Evolutionary conservation across 2,329 filamentous ascomycete species (phyloP).

Genomic region (Diaporthe vaccinii): DNA sequence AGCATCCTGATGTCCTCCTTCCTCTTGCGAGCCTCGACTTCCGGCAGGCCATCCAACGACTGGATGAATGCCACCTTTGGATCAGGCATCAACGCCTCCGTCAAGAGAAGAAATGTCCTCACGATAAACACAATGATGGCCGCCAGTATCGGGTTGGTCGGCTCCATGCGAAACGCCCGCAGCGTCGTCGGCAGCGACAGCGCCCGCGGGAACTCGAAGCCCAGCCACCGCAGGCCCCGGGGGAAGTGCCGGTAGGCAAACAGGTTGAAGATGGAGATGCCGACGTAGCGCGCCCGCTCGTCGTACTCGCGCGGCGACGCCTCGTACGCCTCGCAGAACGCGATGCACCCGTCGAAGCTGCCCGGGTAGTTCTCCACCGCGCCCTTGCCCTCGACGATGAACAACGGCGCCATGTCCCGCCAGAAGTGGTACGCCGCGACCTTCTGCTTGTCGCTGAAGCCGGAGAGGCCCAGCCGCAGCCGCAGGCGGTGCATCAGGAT

Average conservation of each 20-base stretch:
- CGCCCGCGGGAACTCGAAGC: constrained; percentile 2
- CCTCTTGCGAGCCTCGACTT: neutral
- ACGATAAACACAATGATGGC: neutral
- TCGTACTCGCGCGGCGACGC: neutral
- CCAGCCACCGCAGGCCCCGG: neutral
- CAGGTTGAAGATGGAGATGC: constrained; percentile 12
- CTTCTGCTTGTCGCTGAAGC: neutral
- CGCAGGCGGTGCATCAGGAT: constrained; percentile 23
- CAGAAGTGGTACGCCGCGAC: constrained; percentile 17
- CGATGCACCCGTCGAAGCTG: neutral
- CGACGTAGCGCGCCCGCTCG: constrained; percentile 10
- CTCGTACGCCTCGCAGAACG: constrained; percentile 20
- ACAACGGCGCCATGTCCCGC: constrained; percentile 14
- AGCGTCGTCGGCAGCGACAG: constrained; percentile 20
- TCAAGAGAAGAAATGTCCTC: neutral
- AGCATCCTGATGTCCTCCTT: constrained; percentile 2
- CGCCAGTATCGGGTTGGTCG: neutral
- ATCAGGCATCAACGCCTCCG: constrained; percentile 3
- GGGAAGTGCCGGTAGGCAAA: constrained; percentile 15
- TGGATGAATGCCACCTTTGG: neutral
- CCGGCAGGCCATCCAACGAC: neutral
- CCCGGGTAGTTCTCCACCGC: neutral
- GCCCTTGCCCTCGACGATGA: neutral
- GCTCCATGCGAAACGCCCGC: constrained; percentile 4
- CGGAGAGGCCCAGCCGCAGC: neutral